Evolutionary conservation across 768 basidiomycete genomes (phyloP).

Genomic region (Tricholoma sp.): DNA sequence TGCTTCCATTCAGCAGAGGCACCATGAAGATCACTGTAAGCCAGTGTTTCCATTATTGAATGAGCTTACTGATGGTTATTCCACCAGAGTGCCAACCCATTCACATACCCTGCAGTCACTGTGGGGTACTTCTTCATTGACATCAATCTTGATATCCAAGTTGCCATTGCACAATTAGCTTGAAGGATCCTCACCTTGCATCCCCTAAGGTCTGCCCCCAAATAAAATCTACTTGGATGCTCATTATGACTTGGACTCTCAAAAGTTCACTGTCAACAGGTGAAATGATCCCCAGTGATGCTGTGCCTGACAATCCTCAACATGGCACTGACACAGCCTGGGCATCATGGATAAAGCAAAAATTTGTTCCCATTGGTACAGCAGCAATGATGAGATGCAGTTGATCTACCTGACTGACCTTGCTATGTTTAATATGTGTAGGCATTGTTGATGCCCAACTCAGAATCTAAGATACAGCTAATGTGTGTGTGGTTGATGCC

Average conservation of each 20-base stretch:
- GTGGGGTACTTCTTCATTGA: slow-evolving; percentile 48
- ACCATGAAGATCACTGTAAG: slow-evolving; percentile 40
- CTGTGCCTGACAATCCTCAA: slow-evolving; percentile 36
- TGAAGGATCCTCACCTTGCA: slow-evolving; percentile 35
- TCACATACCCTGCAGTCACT: slow-evolving; percentile 40
- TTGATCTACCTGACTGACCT: not conserved
- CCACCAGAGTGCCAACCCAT: slow-evolving; percentile 40
- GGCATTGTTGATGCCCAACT: slow-evolving; percentile 44
- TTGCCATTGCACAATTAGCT: slow-evolving; percentile 40
- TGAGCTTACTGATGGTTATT: not conserved
- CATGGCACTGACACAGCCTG: slow-evolving; percentile 42
- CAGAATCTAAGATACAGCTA: slow-evolving; percentile 41
- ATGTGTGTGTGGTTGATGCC: slow-evolving; percentile 50
- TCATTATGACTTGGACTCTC: not conserved
- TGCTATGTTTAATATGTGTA: slow-evolving; percentile 17
- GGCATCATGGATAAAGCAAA: slow-evolving; percentile 39
- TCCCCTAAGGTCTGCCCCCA: slow-evolving; percentile 35
- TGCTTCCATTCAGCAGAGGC: slow-evolving; percentile 52
- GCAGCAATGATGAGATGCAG: slow-evolving; percentile 34
- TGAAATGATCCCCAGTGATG: slow-evolving; percentile 37
- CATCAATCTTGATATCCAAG: slow-evolving; percentile 45
- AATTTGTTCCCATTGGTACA: slow-evolving; percentile 41
- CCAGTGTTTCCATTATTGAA: not conserved
- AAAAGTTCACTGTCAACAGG: slow-evolving; percentile 29
- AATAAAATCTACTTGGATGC: slow-evolving; percentile 7